Percentiles rank a stretch among this genome's conserved stretches.
These are phyloP conservation scores for Aspergillus sp. DNA, from an alignment of 2,329 filamentous ascomycete species.

Conservation along the genomic window DNA sequence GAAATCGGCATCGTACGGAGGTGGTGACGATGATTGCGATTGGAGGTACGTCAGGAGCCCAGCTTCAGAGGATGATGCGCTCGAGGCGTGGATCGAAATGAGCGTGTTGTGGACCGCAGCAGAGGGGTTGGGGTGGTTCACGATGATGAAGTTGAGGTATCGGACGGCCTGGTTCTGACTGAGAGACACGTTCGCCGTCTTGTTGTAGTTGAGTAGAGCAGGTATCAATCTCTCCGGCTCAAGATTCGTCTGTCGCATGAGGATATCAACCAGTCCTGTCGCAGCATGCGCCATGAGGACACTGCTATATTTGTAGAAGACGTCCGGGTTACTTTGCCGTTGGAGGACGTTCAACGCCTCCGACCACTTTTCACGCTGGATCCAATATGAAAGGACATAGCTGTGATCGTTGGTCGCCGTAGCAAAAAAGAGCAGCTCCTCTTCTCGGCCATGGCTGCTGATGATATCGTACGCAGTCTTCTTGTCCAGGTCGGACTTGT, in stretches of 20 bases:
- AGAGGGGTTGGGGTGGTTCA: slow-evolving; percentile 71
- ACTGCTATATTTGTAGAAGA: slow-evolving; percentile 95
- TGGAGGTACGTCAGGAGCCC: slow-evolving; percentile 86
- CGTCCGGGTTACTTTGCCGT: slow-evolving; percentile 85
- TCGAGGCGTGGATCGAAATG: slow-evolving; percentile 91
- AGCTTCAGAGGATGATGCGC: slow-evolving; percentile 78
- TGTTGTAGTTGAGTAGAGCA: slow-evolving; percentile 90
- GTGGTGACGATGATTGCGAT: slow-evolving; percentile 80
- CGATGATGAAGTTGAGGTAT: slow-evolving; percentile 91
- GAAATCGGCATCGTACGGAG: slow-evolving; percentile 92
- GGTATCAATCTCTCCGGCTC: slow-evolving; percentile 87
- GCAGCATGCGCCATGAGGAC: slow-evolving; percentile 92
- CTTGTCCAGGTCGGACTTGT: slow-evolving; percentile 83
- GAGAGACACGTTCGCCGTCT: slow-evolving; percentile 63
- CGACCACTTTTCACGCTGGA: slow-evolving; percentile 87
- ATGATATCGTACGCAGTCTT: slow-evolving; percentile 96
- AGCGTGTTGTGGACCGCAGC: slow-evolving; percentile 95
- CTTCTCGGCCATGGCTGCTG: slow-evolving; percentile 89
- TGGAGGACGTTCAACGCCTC: slow-evolving; percentile 87
- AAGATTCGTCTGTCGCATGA: slow-evolving; percentile 87
- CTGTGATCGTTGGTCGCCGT: slow-evolving; percentile 87
- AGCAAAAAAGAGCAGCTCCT: slow-evolving; percentile 88
- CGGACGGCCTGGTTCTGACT: slow-evolving; percentile 85
- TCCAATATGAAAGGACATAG: slow-evolving; percentile 95
- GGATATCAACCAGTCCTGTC: slow-evolving; percentile 84